Percentiles rank a stretch among this genome's conserved stretches.
Conservation (phyloP, 257 asterid genomes). For the Solanum clarkiae region DNA sequence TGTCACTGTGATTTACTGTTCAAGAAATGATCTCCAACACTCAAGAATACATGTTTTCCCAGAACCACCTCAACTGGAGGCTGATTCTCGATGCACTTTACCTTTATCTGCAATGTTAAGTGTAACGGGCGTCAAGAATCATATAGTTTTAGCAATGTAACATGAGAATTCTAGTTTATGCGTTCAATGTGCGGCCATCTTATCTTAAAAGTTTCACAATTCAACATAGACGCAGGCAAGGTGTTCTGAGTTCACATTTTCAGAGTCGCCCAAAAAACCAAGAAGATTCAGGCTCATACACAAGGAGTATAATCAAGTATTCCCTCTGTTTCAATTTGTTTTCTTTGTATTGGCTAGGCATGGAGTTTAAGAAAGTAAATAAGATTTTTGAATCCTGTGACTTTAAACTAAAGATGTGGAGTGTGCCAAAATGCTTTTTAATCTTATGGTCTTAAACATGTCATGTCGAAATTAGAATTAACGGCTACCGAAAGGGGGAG, state of each 20-base stretch:
- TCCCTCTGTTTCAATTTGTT: too few species aligned
- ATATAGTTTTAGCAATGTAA: background rate
- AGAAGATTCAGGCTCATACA: background rate
- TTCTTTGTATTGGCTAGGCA: too few species aligned
- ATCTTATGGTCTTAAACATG: too few species aligned
- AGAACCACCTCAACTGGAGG: conserved; percentile 47
- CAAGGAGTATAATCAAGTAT: background rate
- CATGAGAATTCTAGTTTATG: background rate
- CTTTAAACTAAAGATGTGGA: too few species aligned
- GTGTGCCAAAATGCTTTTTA: too few species aligned
- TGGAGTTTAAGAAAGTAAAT: too few species aligned
- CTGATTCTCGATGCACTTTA: conserved; percentile 48
- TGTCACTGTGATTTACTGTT: background rate
- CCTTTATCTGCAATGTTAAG: conserved; percentile 12
- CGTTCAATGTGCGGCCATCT: background rate
- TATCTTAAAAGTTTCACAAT: background rate
- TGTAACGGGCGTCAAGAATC: background rate
- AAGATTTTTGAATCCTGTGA: too few species aligned
- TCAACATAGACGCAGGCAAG: background rate
- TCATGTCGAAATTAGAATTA: too few species aligned
- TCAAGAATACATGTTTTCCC: conserved; percentile 47
- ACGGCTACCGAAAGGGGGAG: too few species aligned
- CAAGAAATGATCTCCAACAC: conserved; percentile 49
- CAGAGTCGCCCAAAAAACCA: background rate
- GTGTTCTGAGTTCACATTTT: background rate